Base-by-base conservation (phyloP, 352 stramenopile species). In the Phytophthora boehmeriae region DNA sequence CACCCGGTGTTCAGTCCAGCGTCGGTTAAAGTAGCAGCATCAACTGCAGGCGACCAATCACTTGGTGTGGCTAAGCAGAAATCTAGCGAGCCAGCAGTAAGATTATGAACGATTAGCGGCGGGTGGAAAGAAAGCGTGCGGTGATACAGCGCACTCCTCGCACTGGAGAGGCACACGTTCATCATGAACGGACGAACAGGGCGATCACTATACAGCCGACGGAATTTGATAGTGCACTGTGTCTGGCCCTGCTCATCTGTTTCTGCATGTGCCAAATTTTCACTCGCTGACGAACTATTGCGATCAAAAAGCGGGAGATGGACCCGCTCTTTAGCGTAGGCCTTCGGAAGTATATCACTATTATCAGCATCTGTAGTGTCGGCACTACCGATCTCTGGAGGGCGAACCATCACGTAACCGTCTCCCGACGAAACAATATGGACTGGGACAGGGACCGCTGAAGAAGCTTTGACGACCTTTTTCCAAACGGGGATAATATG, bases 141-240 rank as follows among this genome's bases (percentile, higher is more conserved):
- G 46, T 91, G 77, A 43, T 92, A 92, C 23, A 92, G 35, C 17
- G 76, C 82, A 51, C 64, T 73, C 44, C 69, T 88, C 9, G 75
- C 68, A 44, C 55, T 87, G 4, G 78, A 83, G 5, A 93, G 53
- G 8, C 69, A 89, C 22, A 76, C 79, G 46, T 68, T 85, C 79
- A 93, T 86, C 73, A 92, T 87, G 52, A 94, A 93, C 35, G 86
- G 86, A 51, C 86, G 80, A 23, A 94, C 86, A 8, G 86, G 83
- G 5, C 83, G 82, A 58, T 95, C 78, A 23, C 77, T 86, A 38
- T 87, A 83, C 27, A 95, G 57, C 43, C 86, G 77, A 58, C 88
- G 82, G 39, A 95, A 95, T 50, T 92, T 95, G 66, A 94, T 83
- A 5, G 72, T 77, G 30, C 75, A 81, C 35, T 82, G 62, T 1